Percentiles rank a stretch among this genome's conserved stretches.
Conservation (phyloP, 2,329 filamentous ascomycete species). For the Coleophoma eucalyptorum region DNA sequence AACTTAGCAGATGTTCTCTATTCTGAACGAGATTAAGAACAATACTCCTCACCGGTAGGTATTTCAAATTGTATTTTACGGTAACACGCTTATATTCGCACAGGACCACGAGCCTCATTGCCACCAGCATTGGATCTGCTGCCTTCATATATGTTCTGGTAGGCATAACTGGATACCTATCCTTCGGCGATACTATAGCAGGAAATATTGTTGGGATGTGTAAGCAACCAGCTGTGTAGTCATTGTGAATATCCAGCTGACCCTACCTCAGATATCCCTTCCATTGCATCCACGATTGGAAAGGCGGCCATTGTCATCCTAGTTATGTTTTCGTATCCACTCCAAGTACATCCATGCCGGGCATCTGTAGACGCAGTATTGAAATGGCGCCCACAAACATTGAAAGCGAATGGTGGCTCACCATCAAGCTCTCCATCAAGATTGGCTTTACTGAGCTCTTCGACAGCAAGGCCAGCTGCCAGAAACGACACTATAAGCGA, state of each 20-base stretch:
- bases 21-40: conserved; percentile 89
- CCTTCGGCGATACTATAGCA: conserved; percentile 83
- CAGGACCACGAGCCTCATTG: conserved; percentile 75
- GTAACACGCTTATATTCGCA: conserved; percentile 3
- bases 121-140: conserved; percentile 83
- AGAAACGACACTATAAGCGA: conserved; percentile 71
- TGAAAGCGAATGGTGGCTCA: conserved; percentile 28
- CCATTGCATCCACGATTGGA: conserved; percentile 82
- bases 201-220: conserved; percentile 96
- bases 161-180: conserved; percentile 91
- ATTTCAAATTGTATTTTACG: background rate
- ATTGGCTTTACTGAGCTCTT: conserved; percentile 36
- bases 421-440: conserved; percentile 31
- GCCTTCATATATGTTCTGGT: conserved; percentile 85
- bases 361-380: conserved; percentile 94
- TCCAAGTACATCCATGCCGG: conserved; percentile 93
- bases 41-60: conserved; percentile 60
- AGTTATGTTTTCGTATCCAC: conserved; percentile 92
- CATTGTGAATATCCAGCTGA: conserved; percentile 4
- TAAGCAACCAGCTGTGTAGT: conserved; percentile 39
- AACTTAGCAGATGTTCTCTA: conserved; percentile 86
- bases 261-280: conserved; percentile 53
- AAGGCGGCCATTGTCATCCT: conserved; percentile 94
- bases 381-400: conserved; percentile 72
- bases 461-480: conserved; percentile 44